These are phyloP conservation scores for Colletotrichum brevisporum DNA, from an alignment of 2,329 filamentous ascomycete species.

Conservation along the genomic window DNA sequence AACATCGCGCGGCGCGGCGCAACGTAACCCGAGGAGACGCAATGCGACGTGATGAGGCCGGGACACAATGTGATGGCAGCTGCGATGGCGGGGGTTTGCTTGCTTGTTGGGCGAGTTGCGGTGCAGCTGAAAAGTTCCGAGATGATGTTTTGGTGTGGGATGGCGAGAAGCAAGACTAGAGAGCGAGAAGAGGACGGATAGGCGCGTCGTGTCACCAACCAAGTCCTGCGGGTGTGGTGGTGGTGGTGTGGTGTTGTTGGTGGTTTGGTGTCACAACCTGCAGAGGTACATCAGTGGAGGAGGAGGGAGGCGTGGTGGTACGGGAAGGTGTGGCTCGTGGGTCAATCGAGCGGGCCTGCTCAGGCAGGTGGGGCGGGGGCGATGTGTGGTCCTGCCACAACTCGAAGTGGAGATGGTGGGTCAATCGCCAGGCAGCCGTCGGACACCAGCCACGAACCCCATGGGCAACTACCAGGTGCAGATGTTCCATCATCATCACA, in stretches of 20 bases:
- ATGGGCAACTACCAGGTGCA: no score
- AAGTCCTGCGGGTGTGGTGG: background rate
- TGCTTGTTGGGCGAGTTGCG: constrained; percentile 25
- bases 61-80: constrained; percentile 8
- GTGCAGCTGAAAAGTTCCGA: constrained; percentile 38
- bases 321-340: no score
- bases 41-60: constrained; percentile 15
- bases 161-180: constrained; percentile 21
- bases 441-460: no score
- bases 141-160: constrained; percentile 18
- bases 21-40: constrained; percentile 10
- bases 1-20: background rate
- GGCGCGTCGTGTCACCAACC: background rate
- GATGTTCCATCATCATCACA: no score
- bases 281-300: background rate
- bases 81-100: constrained; percentile 15
- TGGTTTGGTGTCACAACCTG: background rate
- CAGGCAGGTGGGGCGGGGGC: background rate
- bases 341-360: no score
- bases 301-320: no score
- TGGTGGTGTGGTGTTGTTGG: background rate
- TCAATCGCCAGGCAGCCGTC: no score
- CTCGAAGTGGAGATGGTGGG: no score
- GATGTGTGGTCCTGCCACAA: no score
- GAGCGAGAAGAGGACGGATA: background rate